Percentiles rank a stretch among this genome's conserved stretches.
phyloP scores from a whole-genome alignment of 208 protist species.

The Strigomonas culicis region DNA sequence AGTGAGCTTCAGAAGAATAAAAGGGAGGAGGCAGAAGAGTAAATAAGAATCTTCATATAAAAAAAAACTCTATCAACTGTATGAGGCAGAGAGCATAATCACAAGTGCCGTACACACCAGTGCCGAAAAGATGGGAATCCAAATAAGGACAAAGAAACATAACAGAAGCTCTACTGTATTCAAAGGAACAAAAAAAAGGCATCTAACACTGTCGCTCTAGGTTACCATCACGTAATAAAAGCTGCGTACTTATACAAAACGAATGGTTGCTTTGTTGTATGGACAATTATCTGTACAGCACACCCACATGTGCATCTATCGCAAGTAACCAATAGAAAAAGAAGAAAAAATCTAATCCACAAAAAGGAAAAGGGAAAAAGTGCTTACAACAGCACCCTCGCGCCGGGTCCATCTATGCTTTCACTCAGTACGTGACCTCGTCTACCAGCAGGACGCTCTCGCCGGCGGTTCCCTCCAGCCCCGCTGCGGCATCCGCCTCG shows the following conservation, averaged over 20 bases:
- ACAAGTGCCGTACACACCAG: too few relatives aligned
- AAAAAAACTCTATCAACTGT: too few relatives aligned
- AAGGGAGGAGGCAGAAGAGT: too few relatives aligned
- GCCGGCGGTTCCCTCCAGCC: constrained; percentile 62
- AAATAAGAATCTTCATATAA: too few relatives aligned
- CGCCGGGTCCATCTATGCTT: not conserved
- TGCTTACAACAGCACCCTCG: not conserved
- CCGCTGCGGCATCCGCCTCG: constrained; percentile 24
- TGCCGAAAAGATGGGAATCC: too few relatives aligned
- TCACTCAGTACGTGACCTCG: constrained; percentile 29
- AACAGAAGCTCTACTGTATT: too few relatives aligned
- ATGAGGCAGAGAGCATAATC: too few relatives aligned
- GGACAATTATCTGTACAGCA: not conserved
- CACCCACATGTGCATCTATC: not conserved
- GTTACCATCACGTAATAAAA: not conserved
- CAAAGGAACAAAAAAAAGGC: constrained; percentile 13
- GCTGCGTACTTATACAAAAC: too few relatives aligned
- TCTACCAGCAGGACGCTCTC: constrained; percentile 83
- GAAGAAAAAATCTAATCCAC: constrained; percentile 9
- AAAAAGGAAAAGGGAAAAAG: constrained; percentile 3
- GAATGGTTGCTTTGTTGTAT: too few relatives aligned
- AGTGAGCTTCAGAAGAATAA: too few relatives aligned
- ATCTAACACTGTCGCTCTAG: not conserved
- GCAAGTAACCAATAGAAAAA: constrained; percentile 1
- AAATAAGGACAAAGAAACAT: too few relatives aligned